Percentiles rank a stretch among this genome's conserved stretches.
phyloP scores from a whole-genome alignment of 1,284 basidiomycete genomes.

The Ganoderma lucidum region DNA sequence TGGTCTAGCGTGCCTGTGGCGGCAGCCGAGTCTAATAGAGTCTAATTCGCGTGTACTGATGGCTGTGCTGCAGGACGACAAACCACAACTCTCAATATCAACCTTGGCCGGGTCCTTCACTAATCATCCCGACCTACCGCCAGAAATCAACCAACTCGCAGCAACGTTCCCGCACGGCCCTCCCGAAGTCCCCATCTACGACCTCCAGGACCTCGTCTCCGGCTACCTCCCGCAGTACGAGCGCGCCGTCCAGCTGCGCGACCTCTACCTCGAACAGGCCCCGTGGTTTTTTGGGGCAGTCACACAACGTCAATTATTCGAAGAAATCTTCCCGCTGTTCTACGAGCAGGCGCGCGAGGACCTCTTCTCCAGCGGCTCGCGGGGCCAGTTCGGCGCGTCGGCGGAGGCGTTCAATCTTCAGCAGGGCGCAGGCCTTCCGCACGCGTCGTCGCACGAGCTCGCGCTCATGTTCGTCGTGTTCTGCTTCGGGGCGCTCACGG shows the following conservation, averaged over 20 bases:
- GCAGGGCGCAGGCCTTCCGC: slow-evolving; percentile 24
- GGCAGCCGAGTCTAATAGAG: background rate
- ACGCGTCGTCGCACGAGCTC: slow-evolving; percentile 56
- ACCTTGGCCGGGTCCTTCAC: slow-evolving; percentile 10
- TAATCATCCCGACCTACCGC: slow-evolving; percentile 33
- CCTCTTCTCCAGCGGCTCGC: slow-evolving; percentile 1
- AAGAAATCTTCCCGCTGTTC: slow-evolving; percentile 73
- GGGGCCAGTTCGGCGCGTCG: slow-evolving; percentile 22
- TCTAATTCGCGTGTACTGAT: slow-evolving; percentile 1
- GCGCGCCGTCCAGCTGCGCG: slow-evolving; percentile 61
- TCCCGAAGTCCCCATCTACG: slow-evolving; percentile 36
- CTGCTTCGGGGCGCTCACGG: slow-evolving; percentile 66
- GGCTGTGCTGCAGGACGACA: slow-evolving; percentile 30
- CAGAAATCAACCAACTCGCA: slow-evolving; percentile 53
- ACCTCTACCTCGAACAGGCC: slow-evolving; percentile 73
- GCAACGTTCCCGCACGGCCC: slow-evolving; percentile 60
- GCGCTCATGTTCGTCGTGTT: slow-evolving; percentile 67
- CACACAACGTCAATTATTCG: slow-evolving; percentile 62
- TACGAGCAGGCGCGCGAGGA: slow-evolving; percentile 53
- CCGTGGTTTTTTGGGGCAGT: slow-evolving; percentile 82
- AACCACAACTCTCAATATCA: slow-evolving; percentile 19
- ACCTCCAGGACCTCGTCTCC: slow-evolving; percentile 55
- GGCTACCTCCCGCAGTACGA: slow-evolving; percentile 63
- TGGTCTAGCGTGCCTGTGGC: background rate
- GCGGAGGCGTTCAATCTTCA: slow-evolving; percentile 34